Conservation (phyloP, 192 early-diverging fungal genomes). For the Coemansia erecta region DNA sequence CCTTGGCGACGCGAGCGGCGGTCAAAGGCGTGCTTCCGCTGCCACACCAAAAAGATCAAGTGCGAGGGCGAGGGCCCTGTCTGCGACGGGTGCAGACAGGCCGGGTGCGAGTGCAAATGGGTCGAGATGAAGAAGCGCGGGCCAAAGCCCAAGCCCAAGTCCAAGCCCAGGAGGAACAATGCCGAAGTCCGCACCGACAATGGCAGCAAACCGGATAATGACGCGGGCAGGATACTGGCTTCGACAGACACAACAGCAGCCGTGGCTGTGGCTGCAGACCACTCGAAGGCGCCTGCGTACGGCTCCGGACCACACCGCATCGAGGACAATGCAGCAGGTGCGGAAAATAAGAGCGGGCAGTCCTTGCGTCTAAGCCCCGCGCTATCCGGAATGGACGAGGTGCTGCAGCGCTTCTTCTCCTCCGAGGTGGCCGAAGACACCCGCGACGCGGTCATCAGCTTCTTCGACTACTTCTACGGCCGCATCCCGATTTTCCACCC, state of each 20-base stretch:
- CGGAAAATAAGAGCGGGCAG: not conserved
- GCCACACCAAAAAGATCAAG: conserved; percentile 55
- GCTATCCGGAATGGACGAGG: conserved; percentile 19
- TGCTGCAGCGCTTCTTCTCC: conserved; percentile 36
- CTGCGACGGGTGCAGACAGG: conserved; percentile 48
- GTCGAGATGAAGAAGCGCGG: conserved; percentile 54
- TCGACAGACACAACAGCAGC: not conserved
- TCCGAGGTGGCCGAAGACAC: conserved; percentile 25
- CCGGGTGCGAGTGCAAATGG: conserved; percentile 48
- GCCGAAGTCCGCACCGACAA: not conserved
- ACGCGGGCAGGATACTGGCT: not conserved
- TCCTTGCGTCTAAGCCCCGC: not conserved
- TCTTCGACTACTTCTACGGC: conserved; percentile 47
- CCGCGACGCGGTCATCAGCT: conserved; percentile 36
- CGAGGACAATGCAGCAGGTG: not conserved
- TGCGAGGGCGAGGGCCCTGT: conserved; percentile 43
- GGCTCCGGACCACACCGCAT: not conserved
- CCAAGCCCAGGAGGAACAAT: not conserved
- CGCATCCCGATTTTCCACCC: conserved; percentile 50
- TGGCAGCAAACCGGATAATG: not conserved
- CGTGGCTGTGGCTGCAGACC: not conserved
- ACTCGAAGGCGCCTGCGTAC: not conserved
- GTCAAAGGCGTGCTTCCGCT: conserved; percentile 50
- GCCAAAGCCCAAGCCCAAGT: conserved; percentile 30
- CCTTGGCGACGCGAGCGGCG: conserved; percentile 53